phyloP scores from a whole-genome alignment of 2,329 filamentous ascomycete genomes.

The Raffaelea arxii region DNA sequence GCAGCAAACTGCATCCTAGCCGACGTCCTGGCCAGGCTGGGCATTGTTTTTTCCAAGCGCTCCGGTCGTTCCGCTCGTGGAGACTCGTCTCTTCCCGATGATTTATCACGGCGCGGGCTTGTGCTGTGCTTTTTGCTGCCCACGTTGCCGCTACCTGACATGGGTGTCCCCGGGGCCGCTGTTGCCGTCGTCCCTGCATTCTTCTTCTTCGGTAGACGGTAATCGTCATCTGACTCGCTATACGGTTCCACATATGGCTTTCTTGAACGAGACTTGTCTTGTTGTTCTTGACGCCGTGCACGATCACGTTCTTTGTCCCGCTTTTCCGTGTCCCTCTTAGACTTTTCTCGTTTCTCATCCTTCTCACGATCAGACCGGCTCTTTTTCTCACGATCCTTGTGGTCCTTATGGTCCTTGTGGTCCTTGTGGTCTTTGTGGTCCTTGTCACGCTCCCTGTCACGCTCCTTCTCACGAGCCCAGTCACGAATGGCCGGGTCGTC shows the following conservation, averaged over 20 bases:
- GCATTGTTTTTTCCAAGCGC: too few relatives aligned
- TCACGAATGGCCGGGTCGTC: constrained; percentile 12
- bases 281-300: constrained; percentile 16
- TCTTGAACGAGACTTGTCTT: constrained; percentile 15
- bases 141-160: constrained; percentile 2
- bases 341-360: constrained; percentile 25
- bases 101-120: constrained; percentile 13
- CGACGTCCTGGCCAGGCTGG: constrained; percentile 7
- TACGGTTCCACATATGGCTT: constrained; percentile 13
- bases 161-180: too few relatives aligned
- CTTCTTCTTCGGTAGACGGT: constrained; percentile 16
- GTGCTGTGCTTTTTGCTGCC: constrained; percentile 20
- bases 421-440: constrained; percentile 20
- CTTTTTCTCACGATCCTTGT: constrained; percentile 20
- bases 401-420: constrained; percentile 25
- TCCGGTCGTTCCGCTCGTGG: too few relatives aligned
- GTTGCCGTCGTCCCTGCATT: too few relatives aligned
- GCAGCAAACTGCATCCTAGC: constrained; percentile 11
- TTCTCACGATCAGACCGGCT: constrained; percentile 12
- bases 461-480: constrained; percentile 16
- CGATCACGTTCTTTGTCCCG: constrained; percentile 17
- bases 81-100: constrained; percentile 7
- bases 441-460: constrained; percentile 21
- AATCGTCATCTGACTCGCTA: constrained; percentile 17
- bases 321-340: constrained; percentile 20